Evolutionary conservation across 257 asterid species (phyloP).

Genomic region (Lavandula angustifolia): DNA sequence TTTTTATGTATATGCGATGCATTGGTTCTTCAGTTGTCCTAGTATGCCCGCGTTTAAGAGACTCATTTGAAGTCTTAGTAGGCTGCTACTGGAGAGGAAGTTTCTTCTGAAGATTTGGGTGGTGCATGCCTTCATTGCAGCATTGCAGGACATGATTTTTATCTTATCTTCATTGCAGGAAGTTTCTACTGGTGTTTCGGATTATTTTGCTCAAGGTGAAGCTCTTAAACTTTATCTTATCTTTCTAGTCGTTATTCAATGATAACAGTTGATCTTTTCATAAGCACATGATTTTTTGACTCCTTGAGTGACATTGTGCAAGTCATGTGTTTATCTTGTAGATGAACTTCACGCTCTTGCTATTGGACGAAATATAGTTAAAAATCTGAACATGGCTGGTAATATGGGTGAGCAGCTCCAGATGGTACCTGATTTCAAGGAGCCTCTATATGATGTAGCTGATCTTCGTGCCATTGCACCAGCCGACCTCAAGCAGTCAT

Average conservation of each 20-base stretch:
- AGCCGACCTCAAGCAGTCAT: slow-evolving; percentile 82
- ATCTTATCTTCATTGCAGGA: slow-evolving; percentile 95
- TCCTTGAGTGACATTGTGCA: slow-evolving; percentile 14
- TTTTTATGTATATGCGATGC: neutral
- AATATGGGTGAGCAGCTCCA: slow-evolving; percentile 42
- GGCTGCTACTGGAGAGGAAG: slow-evolving; percentile 99
- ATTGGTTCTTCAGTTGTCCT: slow-evolving; percentile 16
- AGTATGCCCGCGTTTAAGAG: slow-evolving; percentile 20
- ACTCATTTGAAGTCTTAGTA: slow-evolving; percentile 46
- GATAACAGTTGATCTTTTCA: slow-evolving; percentile 7
- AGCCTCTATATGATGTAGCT: slow-evolving; percentile 73
- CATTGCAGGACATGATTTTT: too few relatives aligned
- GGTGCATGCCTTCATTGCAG: slow-evolving; percentile 96
- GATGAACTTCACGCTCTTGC: slow-evolving; percentile 93
- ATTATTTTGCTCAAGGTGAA: slow-evolving; percentile 93
- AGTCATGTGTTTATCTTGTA: slow-evolving; percentile 41
- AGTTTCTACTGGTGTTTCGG: slow-evolving; percentile 97
- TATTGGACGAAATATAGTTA: slow-evolving; percentile 88
- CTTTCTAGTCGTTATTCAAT: neutral
- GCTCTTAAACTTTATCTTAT: slow-evolving; percentile 3
- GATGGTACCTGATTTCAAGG: slow-evolving; percentile 52
- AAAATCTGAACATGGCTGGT: slow-evolving; percentile 88
- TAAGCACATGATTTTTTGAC: slow-evolving; percentile 28
- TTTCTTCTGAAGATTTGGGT: slow-evolving; percentile 95
- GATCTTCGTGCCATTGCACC: slow-evolving; percentile 96